Evolutionary conservation across 2,329 filamentous ascomycete genomes (phyloP).

Genomic region (Fusarium fracticaudum): DNA sequence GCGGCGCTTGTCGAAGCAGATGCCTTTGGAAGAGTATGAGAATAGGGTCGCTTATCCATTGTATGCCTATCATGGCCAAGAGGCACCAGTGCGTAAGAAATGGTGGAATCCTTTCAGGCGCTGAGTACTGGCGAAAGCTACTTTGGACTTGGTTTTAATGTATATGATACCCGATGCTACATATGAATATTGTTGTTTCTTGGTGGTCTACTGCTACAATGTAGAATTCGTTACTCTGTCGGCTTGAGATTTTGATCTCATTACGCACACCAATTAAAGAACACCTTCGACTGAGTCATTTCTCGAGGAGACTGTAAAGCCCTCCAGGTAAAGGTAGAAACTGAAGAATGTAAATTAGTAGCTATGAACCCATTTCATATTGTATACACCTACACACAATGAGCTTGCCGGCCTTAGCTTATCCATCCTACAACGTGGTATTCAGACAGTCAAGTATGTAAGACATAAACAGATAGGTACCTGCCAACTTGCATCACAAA

Average conservation of each 20-base stretch:
- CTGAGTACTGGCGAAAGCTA: not conserved
- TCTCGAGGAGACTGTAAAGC: not conserved
- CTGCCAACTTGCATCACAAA: not conserved
- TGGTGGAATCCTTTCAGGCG: conserved; percentile 38
- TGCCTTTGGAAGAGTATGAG: not conserved
- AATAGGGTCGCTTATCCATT: conserved; percentile 35
- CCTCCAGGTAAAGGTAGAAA: not conserved
- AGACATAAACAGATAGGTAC: not conserved
- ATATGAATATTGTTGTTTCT: not conserved
- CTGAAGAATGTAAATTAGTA: not conserved
- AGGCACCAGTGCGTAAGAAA: conserved; percentile 27
- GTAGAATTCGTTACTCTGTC: not conserved
- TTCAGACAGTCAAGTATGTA: not conserved
- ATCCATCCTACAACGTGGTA: not conserved
- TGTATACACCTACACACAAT: not conserved
- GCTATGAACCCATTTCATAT: not conserved
- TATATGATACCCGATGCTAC: not conserved
- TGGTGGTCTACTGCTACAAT: not conserved
- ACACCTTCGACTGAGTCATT: not conserved
- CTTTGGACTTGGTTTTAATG: not conserved
- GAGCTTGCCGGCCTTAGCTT: not conserved
- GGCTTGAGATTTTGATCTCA: not conserved
- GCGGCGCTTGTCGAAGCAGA: conserved; percentile 31
- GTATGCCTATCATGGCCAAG: conserved; percentile 18
- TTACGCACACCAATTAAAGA: not conserved